These are phyloP conservation scores for Ligustrum vulgare DNA, from an alignment of 257 asterid species.

Conservation along the genomic window DNA sequence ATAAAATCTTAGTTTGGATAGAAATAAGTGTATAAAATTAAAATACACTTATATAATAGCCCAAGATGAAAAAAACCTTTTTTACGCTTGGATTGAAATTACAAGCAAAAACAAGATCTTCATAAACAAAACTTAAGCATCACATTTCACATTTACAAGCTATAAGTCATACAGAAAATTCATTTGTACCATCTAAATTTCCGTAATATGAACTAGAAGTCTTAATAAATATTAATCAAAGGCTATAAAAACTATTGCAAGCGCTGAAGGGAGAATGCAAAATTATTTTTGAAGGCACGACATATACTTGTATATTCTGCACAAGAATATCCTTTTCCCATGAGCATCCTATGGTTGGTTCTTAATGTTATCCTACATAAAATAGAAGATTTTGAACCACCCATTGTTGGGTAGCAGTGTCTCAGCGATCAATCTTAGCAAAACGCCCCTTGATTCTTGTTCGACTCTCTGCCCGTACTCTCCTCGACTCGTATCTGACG, in stretches of 20 bases:
- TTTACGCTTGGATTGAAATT: not conserved
- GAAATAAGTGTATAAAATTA: too few species aligned
- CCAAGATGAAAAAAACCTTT: not conserved
- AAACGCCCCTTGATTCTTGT: constrained; percentile 88
- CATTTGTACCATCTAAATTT: constrained; percentile 1
- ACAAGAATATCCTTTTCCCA: not conserved
- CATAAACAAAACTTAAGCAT: constrained; percentile 4
- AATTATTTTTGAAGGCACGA: constrained; percentile 6
- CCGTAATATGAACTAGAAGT: constrained; percentile 2
- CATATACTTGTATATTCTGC: not conserved
- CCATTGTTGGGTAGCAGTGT: constrained; percentile 16
- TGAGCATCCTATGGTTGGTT: not conserved
- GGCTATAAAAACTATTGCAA: constrained; percentile 30
- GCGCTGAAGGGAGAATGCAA: constrained; percentile 1
- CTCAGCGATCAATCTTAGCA: constrained; percentile 67
- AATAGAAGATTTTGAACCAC: constrained; percentile 1
- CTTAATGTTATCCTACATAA: constrained; percentile 18
- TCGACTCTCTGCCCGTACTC: constrained; percentile 85
- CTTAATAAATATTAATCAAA: constrained; percentile 17
- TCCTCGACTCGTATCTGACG: constrained; percentile 83
- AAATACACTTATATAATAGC: too few species aligned
- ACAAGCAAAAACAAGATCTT: not conserved
- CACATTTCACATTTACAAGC: constrained; percentile 15
- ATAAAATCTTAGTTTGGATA: too few species aligned
- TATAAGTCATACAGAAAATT: not conserved